phyloP scores from a whole-genome alignment of 2,329 filamentous ascomycete genomes.

The Fusarium sp. region DNA sequence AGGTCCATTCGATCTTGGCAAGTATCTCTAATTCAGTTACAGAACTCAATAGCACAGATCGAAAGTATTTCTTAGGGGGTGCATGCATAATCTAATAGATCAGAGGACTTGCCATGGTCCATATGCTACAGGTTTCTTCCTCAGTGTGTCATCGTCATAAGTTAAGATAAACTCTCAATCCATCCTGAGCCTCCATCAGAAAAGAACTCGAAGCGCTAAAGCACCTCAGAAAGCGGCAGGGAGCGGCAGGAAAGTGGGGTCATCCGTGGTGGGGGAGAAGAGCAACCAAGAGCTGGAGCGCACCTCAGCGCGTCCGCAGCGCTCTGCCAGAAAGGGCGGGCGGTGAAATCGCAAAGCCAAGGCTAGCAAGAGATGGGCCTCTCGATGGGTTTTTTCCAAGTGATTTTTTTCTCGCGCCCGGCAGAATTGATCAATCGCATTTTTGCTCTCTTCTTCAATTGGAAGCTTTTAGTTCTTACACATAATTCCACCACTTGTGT shows the following conservation, averaged over 20 bases:
- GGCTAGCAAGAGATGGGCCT: constrained; percentile 18
- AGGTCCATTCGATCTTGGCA: not conserved
- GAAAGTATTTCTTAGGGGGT: not conserved
- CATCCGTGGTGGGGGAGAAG: constrained; percentile 27
- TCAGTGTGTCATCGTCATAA: not conserved
- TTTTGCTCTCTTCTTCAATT: constrained; percentile 24
- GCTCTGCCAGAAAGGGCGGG: constrained; percentile 42
- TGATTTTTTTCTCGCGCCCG: constrained; percentile 39
- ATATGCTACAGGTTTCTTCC: not conserved
- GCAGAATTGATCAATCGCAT: constrained; percentile 43
- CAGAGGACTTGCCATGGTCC: not conserved
- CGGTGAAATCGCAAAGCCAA: constrained; percentile 47
- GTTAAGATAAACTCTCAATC: not conserved
- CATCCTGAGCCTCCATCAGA: not conserved
- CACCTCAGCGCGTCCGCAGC: constrained; percentile 15
- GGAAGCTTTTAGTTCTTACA: not conserved
- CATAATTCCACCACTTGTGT: not conserved
- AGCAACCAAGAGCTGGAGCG: not conserved
- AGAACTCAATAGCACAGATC: not conserved
- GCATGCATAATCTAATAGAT: not conserved
- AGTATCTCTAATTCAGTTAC: not conserved
- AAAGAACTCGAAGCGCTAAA: not conserved
- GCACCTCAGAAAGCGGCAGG: not conserved
- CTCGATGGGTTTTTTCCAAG: constrained; percentile 33
- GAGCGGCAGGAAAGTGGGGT: constrained; percentile 34